phyloP scores from a whole-genome alignment of 768 basidiomycete species.

The Hydnum rufescens region DNA sequence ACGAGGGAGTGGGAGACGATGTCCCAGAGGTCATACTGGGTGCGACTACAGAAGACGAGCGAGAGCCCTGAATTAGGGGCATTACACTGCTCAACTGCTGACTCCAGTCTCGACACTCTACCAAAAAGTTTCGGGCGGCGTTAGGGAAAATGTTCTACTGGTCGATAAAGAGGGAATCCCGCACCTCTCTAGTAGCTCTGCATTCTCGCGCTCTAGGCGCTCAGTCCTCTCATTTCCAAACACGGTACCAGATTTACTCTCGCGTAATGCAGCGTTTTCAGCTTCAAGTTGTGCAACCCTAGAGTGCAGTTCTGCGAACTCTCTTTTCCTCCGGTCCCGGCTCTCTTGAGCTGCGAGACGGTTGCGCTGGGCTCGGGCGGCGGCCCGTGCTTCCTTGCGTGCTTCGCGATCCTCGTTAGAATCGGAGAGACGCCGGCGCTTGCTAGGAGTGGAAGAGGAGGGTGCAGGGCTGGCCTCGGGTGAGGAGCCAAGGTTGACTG shows the following conservation, averaged over 20 bases:
- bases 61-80: slow-evolving; percentile 3
- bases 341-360: slow-evolving; percentile 88
- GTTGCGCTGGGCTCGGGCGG: slow-evolving; percentile 66
- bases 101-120: slow-evolving; percentile 6
- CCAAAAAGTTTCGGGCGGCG: neutral
- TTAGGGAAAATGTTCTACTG: slow-evolving; percentile 21
- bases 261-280: slow-evolving; percentile 39
- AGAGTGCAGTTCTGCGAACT: slow-evolving; percentile 47
- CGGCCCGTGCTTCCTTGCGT: slow-evolving; percentile 43
- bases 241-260: slow-evolving; percentile 21
- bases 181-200: slow-evolving; percentile 47
- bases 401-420: too few relatives aligned
- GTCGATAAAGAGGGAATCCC: neutral
- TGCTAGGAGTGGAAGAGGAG: slow-evolving; percentile 23
- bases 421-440: slow-evolving; percentile 45
- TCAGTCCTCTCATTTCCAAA: slow-evolving; percentile 11
- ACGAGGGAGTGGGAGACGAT: slow-evolving; percentile 17
- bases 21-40: slow-evolving; percentile 12
- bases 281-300: slow-evolving; percentile 57
- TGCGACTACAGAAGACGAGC: slow-evolving; percentile 15
- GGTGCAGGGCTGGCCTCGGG: slow-evolving; percentile 7
- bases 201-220: slow-evolving; percentile 41
- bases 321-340: slow-evolving; percentile 74
- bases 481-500: slow-evolving; percentile 8
- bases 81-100: slow-evolving; percentile 5